A percentile compares a stretch with the other conserved stretches of the same genome.
These are phyloP conservation scores for Colletotrichum sp. DNA, from an alignment of 2,329 filamentous ascomycete genomes.

Conservation along the genomic window DNA sequence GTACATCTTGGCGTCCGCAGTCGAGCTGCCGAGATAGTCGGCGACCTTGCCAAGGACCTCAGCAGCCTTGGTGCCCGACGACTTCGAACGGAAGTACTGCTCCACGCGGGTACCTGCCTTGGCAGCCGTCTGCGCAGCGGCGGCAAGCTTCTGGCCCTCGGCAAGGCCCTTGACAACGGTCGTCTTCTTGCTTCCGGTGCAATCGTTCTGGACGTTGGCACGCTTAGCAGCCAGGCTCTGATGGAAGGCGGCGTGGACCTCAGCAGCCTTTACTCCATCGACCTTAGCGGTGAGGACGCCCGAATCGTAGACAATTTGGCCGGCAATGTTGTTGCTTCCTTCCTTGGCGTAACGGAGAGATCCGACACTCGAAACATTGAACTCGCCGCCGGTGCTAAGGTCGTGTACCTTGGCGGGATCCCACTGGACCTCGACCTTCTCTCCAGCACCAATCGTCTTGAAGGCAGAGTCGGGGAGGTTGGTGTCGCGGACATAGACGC, in stretches of 20 bases:
- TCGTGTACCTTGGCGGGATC: constrained; percentile 57
- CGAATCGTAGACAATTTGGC: constrained; percentile 55
- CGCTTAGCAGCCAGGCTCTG: constrained; percentile 52
- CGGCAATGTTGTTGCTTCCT: constrained; percentile 52
- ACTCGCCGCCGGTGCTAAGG: constrained; percentile 47
- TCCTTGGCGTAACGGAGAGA: constrained; percentile 54
- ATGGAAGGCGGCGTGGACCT: constrained; percentile 48
- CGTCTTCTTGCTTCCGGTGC: neutral
- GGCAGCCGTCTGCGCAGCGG: constrained; percentile 48
- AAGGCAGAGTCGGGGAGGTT: constrained; percentile 49
- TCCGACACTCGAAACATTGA: constrained; percentile 57
- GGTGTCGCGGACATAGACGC: constrained; percentile 45
- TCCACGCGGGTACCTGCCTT: constrained; percentile 43
- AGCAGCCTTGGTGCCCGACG: constrained; percentile 45
- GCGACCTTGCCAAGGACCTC: constrained; percentile 52
- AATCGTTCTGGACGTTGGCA: neutral
- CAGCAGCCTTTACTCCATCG: constrained; percentile 55
- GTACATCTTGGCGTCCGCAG: constrained; percentile 50
- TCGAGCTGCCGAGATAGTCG: constrained; percentile 46
- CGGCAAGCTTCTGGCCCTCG: constrained; percentile 56
- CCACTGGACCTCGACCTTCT: constrained; percentile 52
- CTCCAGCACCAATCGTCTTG: constrained; percentile 43
- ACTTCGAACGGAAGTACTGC: constrained; percentile 64
- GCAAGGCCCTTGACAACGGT: constrained; percentile 50
- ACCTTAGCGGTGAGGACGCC: constrained; percentile 60